Evolutionary conservation across 192 early-diverging fungal genomes (phyloP), one percentile per base, ranked within the genome.

Genomic region (Coemansia sp.): DNA sequence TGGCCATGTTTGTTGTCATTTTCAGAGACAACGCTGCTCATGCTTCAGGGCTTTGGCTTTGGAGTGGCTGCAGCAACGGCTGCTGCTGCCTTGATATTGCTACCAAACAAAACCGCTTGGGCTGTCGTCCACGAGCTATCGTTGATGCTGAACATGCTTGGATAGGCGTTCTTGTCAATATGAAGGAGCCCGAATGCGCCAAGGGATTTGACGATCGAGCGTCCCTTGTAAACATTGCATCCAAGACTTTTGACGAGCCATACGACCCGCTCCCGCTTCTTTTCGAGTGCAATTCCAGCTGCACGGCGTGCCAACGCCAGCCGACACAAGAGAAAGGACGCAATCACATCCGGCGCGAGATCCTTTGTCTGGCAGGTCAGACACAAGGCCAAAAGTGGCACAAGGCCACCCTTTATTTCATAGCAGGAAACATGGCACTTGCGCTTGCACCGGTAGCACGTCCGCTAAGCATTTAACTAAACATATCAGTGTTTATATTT

Each of bases 361-460:
- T 47, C 47, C n/a, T 23, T 22, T 12, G 59, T 19, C 23, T 58
- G 63, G 49, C 74, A 77, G 30, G 22, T 55, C n/a, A 71, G 28
- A 23, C 74, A 77, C 12, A 54, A 24, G 9, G 38, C 4, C 23
- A n/a, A 42, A 2, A 58, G 54, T 22, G 42, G 30, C 28, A 24
- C 24, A 4, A 27, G 24, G 6, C 30, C 31, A 11, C 50, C 49
- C 10, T 52, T 49, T 4, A 59, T 38, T 38, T 31, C 64, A 44
- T 70, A 78, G 31, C 75, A 78, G 9, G 24, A 23, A 16, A 19
- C 29, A 24, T 71, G 75, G 40, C 56, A 60, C 47, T 46, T 53
- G 29, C 69, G 75, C 44, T 43, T 45, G 68, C 74, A 77, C 29
- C 52, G 54, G 11, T 25, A 56, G 45, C 74, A 77, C 6, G 38